These are phyloP conservation scores for Isoetes taiwanensis DNA, from an alignment of 75 land plant genomes.

Conservation along the genomic window DNA sequence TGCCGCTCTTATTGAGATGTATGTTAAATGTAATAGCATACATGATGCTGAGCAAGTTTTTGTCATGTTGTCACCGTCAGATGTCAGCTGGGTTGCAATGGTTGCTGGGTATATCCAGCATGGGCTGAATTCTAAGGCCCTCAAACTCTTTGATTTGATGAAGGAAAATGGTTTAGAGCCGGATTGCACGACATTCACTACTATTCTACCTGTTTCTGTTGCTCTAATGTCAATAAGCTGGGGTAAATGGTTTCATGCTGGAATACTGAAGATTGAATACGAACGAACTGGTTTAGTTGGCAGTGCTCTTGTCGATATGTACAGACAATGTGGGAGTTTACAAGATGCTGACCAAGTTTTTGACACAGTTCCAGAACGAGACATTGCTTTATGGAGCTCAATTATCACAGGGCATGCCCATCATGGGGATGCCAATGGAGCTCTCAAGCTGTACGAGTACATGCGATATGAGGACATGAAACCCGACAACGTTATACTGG, in stretches of 20 bases:
- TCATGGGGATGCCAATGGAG: conserved; percentile 8
- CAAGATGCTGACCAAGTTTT: conserved; percentile 35
- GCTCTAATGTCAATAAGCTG: conserved; percentile 15
- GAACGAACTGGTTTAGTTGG: conserved; percentile 19
- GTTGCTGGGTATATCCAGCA: conserved; percentile 21
- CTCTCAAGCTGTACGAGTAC: conserved; percentile 1
- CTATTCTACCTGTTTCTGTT: conserved; percentile 29
- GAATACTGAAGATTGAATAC: conserved; percentile 13
- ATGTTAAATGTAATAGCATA: conserved; percentile 17
- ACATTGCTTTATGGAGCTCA: conserved; percentile 56
- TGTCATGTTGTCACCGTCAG: too few relatives aligned
- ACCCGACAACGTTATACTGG: conserved; percentile 15
- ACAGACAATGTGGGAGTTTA: conserved; percentile 38
- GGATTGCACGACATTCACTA: conserved; percentile 22
- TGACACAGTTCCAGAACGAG: conserved; percentile 41
- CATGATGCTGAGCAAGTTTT: conserved; percentile 16
- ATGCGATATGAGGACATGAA: conserved; percentile 22
- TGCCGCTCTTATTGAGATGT: conserved; percentile 31
- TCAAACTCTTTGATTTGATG: conserved; percentile 32
- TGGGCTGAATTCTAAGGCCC: conserved; percentile 16
- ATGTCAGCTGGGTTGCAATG: too few relatives aligned
- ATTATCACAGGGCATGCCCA: conserved; percentile 52
- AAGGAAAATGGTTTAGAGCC: conserved; percentile 11
- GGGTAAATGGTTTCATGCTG: conserved; percentile 34
- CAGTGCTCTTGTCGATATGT: conserved; percentile 31